phyloP scores from a whole-genome alignment of 148 eudicot genomes.

The Silene uniflora region DNA sequence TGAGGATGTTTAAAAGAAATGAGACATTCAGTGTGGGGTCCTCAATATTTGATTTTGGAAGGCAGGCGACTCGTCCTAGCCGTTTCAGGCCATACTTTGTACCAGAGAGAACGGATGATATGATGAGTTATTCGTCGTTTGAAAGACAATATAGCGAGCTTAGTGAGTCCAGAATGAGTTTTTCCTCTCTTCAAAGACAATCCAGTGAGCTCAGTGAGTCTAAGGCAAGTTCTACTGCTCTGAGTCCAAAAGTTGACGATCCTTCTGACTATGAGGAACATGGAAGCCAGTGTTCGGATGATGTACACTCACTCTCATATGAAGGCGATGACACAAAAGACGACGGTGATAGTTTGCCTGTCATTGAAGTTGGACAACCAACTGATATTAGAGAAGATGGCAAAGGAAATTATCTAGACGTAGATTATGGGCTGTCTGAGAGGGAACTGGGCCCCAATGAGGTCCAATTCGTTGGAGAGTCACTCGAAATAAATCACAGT shows the following conservation, averaged over 20 bases:
- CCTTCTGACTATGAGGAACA: conserved; percentile 29
- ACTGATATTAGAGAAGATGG: conserved; percentile 12
- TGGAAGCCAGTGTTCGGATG: conserved; percentile 32
- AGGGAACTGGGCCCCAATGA: conserved; percentile 17
- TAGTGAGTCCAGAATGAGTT: conserved; percentile 40
- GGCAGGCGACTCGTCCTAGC: conserved; percentile 33
- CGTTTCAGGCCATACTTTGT: conserved; percentile 64
- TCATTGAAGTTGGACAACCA: conserved; percentile 21
- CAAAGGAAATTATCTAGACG: conserved; percentile 19
- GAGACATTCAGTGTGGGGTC: conserved; percentile 64
- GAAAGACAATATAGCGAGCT: conserved; percentile 38
- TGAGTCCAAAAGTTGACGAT: conserved; percentile 20
- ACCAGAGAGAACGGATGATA: conserved; percentile 48
- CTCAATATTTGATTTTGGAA: conserved; percentile 47
- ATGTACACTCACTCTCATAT: conserved; percentile 19
- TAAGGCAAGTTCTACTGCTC: conserved; percentile 32
- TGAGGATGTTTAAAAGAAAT: conserved; percentile 55
- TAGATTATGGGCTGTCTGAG: conserved; percentile 22
- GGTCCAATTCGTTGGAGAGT: conserved; percentile 16
- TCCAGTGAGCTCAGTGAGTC: conserved; percentile 44
- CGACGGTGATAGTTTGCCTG: conserved; percentile 20
- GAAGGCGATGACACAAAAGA: conserved; percentile 25
- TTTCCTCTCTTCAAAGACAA: conserved; percentile 38
- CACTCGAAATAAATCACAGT: conserved; percentile 21
- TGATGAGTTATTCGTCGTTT: conserved; percentile 36